Conservation (phyloP, 2,329 filamentous ascomycete species). For the Passalora sequoiae region DNA sequence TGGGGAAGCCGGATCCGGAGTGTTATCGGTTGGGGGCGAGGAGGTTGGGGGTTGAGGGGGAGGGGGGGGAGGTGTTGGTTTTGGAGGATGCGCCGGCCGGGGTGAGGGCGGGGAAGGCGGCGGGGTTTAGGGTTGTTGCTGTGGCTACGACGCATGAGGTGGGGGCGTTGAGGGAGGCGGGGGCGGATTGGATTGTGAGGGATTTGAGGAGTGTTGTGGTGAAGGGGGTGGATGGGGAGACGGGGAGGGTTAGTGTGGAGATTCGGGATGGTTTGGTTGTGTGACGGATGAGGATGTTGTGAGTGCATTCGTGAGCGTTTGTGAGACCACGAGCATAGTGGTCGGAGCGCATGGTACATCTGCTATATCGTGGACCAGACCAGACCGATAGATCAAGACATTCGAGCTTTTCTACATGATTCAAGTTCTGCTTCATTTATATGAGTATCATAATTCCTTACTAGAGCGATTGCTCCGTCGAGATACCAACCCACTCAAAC, state of each 20-base stretch:
- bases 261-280: slow-evolving; percentile 55
- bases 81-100: slow-evolving; percentile 87
- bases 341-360: too few species aligned
- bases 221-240: slow-evolving; percentile 48
- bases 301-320: not conserved
- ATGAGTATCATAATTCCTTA: too few species aligned
- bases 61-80: slow-evolving; percentile 57
- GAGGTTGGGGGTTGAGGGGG: slow-evolving; percentile 41
- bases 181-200: slow-evolving; percentile 81
- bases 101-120: slow-evolving; percentile 74
- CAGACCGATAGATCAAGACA: not conserved
- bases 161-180: slow-evolving; percentile 65
- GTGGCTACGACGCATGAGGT: slow-evolving; percentile 76
- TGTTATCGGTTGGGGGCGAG: slow-evolving; percentile 44
- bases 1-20: slow-evolving; percentile 48
- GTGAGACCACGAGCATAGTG: not conserved
- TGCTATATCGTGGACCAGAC: not conserved
- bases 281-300: slow-evolving; percentile 1
- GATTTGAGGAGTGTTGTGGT: slow-evolving; percentile 72
- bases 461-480: too few species aligned
- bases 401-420: too few species aligned
- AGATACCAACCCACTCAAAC: too few species aligned
- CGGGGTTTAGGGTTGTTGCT: slow-evolving; percentile 79
- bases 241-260: slow-evolving; percentile 61
- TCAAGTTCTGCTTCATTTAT: too few species aligned